phyloP scores from a whole-genome alignment of 768 basidiomycete species.

The Pleurotus tuoliensis region DNA sequence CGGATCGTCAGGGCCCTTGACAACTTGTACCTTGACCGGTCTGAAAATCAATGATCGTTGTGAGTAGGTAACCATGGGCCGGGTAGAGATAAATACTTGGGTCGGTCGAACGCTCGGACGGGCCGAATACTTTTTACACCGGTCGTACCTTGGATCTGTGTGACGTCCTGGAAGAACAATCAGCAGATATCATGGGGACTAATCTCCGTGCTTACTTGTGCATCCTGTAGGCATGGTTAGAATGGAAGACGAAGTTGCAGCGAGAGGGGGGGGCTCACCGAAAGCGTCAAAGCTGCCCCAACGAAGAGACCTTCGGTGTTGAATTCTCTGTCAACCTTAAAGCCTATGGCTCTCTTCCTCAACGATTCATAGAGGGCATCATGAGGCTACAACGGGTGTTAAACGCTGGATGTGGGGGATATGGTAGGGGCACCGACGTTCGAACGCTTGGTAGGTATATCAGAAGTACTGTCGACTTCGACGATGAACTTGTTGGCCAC shows the following conservation, averaged over 20 bases:
- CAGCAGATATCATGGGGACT: not conserved
- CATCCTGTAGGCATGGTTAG: not conserved
- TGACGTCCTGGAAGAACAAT: slow-evolving; percentile 36
- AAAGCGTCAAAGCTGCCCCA: slow-evolving; percentile 51
- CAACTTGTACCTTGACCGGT: slow-evolving; percentile 38
- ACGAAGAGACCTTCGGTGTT: slow-evolving; percentile 50
- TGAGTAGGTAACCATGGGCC: not conserved
- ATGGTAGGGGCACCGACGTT: slow-evolving; percentile 7
- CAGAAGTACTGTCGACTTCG: slow-evolving; percentile 42
- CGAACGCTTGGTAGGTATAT: slow-evolving; percentile 32
- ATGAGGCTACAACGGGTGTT: slow-evolving; percentile 34
- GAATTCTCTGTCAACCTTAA: slow-evolving; percentile 49
- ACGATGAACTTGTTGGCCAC: slow-evolving; percentile 55
- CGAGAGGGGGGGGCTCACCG: slow-evolving; percentile 24
- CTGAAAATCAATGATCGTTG: slow-evolving; percentile 20
- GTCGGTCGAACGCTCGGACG: slow-evolving; percentile 37
- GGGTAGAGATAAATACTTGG: slow-evolving; percentile 29
- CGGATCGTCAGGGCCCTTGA: slow-evolving; percentile 37
- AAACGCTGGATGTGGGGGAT: not conserved
- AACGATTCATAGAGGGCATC: slow-evolving; percentile 46
- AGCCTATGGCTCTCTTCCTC: slow-evolving; percentile 37
- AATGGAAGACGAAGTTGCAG: not conserved
- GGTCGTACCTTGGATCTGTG: slow-evolving; percentile 36
- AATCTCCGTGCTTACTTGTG: not conserved
- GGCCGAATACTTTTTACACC: slow-evolving; percentile 62